Evolutionary conservation across 2,329 filamentous ascomycete species (phyloP).

Genomic region (Trichoderma sp.): DNA sequence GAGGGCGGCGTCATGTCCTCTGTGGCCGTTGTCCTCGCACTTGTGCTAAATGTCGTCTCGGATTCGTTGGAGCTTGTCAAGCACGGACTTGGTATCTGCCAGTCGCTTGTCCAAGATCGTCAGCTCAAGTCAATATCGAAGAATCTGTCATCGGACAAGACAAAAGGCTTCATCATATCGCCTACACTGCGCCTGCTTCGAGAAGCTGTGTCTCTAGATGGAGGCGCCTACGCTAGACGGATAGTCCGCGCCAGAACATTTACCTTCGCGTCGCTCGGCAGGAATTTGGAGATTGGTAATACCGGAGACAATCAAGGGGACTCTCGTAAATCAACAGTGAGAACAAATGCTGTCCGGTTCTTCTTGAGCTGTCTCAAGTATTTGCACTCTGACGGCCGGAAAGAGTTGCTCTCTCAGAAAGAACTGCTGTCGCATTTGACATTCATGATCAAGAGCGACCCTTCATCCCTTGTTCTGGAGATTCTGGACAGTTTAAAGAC

Average conservation of each 20-base stretch:
- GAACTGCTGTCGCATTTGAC: slow-evolving; percentile 83
- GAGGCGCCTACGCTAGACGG: slow-evolving; percentile 72
- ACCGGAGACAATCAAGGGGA: slow-evolving; percentile 59
- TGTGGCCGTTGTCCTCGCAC: slow-evolving; percentile 74
- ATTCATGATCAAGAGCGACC: slow-evolving; percentile 73
- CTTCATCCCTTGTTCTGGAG: slow-evolving; percentile 70
- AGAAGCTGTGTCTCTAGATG: slow-evolving; percentile 83
- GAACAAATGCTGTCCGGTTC: slow-evolving; percentile 80
- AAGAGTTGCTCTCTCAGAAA: slow-evolving; percentile 73
- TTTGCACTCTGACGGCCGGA: slow-evolving; percentile 72
- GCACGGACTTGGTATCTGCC: slow-evolving; percentile 74
- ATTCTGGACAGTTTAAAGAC: slow-evolving; percentile 68
- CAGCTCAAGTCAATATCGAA: slow-evolving; percentile 78
- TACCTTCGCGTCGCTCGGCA: slow-evolving; percentile 75
- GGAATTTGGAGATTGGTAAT: slow-evolving; percentile 73
- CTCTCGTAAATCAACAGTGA: slow-evolving; percentile 68
- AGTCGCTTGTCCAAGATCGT: slow-evolving; percentile 74
- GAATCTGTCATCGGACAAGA: slow-evolving; percentile 74
- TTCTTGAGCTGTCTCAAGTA: slow-evolving; percentile 76
- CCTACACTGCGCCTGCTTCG: slow-evolving; percentile 82
- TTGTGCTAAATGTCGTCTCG: slow-evolving; percentile 77
- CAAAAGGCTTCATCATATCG: slow-evolving; percentile 84
- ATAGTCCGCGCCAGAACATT: slow-evolving; percentile 75
- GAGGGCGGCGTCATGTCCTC: slow-evolving; percentile 79
- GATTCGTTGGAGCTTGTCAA: slow-evolving; percentile 69